Conservation (phyloP, 108 stramenopile species). For the Fragilaria radians region DNA sequence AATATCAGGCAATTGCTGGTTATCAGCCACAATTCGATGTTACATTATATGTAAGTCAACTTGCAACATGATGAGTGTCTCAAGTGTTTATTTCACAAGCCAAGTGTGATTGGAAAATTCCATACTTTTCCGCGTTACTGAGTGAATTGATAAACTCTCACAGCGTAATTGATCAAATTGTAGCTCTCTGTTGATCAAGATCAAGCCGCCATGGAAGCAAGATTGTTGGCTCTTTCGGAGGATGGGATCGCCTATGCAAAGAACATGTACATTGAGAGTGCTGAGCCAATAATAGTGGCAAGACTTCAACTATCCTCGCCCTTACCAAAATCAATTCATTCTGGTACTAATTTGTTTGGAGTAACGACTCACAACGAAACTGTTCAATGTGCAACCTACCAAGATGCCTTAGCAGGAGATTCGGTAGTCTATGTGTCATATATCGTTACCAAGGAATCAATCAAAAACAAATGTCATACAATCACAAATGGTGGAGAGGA, state of each 20-base stretch:
- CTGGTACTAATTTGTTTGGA: slow-evolving; percentile 33
- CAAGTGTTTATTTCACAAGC: no score
- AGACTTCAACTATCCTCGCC: slow-evolving; percentile 30
- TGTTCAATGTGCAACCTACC: slow-evolving; percentile 33
- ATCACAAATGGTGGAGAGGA: no score
- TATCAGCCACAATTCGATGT: no score
- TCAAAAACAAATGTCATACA: no score
- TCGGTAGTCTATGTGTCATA: slow-evolving; percentile 43
- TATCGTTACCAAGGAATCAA: slow-evolving; percentile 32
- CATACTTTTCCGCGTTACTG: no score
- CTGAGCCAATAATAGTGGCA: slow-evolving; percentile 58
- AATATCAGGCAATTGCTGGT: no score
- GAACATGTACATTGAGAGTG: slow-evolving; percentile 54
- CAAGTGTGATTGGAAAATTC: no score
- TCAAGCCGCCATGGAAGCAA: slow-evolving; percentile 50
- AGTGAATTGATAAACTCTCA: no score
- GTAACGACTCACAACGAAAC: slow-evolving; percentile 21
- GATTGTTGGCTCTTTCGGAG: slow-evolving; percentile 6
- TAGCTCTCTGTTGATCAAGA: slow-evolving; percentile 69
- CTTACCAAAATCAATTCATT: slow-evolving; percentile 15
- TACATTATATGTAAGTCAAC: no score
- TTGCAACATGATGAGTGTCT: no score
- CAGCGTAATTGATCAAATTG: no score
- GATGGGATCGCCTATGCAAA: slow-evolving; percentile 28
- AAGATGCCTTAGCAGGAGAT: slow-evolving; percentile 21